A percentile compares a stretch with the other conserved stretches of the same genome.
Conservation (phyloP, 768 basidiomycete genomes). For the Amanita fuliginea region DNA sequence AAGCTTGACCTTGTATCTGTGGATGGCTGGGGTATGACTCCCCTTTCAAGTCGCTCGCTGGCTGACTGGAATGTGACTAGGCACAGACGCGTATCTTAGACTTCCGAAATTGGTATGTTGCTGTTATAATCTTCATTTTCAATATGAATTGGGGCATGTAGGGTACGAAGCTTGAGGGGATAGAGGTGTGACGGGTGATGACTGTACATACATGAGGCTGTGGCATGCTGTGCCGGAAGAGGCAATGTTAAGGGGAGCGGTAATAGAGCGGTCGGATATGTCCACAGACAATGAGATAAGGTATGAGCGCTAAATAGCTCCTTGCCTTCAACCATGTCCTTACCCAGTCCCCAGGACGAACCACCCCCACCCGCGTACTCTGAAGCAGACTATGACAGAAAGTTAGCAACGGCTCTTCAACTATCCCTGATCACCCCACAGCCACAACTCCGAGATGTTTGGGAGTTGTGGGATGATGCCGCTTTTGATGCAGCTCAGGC, state of each 20-base stretch:
- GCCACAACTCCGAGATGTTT: slow-evolving; percentile 27
- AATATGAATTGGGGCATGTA: slow-evolving; percentile 17
- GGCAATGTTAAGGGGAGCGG: slow-evolving; percentile 2
- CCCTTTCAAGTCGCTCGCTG: background rate
- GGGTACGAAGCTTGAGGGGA: slow-evolving; percentile 82
- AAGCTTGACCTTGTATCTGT: slow-evolving; percentile 67
- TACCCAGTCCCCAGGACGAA: slow-evolving; percentile 8
- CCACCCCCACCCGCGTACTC: slow-evolving; percentile 34
- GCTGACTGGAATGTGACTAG: slow-evolving; percentile 24
- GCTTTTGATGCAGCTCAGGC: slow-evolving; percentile 19
- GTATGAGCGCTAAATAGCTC: background rate
- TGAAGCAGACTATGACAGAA: slow-evolving; percentile 43
- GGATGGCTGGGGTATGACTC: slow-evolving; percentile 68
- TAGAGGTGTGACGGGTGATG: slow-evolving; percentile 44
- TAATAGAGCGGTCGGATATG: background rate
- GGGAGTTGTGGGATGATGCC: slow-evolving; percentile 40
- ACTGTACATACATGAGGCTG: background rate
- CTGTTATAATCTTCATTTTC: slow-evolving; percentile 1
- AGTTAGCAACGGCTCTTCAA: slow-evolving; percentile 30
- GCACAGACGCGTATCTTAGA: slow-evolving; percentile 74
- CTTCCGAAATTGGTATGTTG: slow-evolving; percentile 65
- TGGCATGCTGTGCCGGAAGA: background rate
- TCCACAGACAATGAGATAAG: background rate
- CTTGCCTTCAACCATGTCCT: slow-evolving; percentile 4
- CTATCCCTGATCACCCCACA: slow-evolving; percentile 24